A percentile compares a stretch with the other conserved stretches of the same genome.
Evolutionary conservation across 2,329 filamentous ascomycete genomes (phyloP).

Genomic region (Metarhizium rileyi): DNA sequence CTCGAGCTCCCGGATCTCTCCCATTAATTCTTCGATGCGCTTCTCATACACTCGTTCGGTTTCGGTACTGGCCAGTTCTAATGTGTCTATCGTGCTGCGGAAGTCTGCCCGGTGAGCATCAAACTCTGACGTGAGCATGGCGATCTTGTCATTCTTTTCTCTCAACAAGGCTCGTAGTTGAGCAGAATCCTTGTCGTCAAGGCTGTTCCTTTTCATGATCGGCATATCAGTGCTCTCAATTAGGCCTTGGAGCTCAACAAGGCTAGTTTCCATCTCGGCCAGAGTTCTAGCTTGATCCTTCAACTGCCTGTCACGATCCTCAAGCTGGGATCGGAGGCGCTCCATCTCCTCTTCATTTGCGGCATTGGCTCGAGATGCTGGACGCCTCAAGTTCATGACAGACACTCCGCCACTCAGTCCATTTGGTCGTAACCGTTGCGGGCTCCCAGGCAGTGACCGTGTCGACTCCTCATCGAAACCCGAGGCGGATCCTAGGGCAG

Average conservation of each 20-base stretch:
- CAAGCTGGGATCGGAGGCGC: constrained; percentile 60
- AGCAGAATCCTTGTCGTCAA: constrained; percentile 61
- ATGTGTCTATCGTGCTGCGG: constrained; percentile 88
- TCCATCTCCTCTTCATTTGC: constrained; percentile 63
- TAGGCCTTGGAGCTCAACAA: constrained; percentile 66
- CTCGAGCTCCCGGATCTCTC: constrained; percentile 73
- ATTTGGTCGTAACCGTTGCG: constrained; percentile 43
- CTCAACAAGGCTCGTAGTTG: constrained; percentile 74
- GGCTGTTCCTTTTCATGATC: constrained; percentile 32
- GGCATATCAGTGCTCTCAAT: constrained; percentile 48
- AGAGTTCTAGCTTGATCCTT: constrained; percentile 76
- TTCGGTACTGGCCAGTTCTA: constrained; percentile 91
- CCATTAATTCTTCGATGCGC: constrained; percentile 75
- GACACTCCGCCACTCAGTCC: constrained; percentile 45
- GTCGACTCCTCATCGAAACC: constrained; percentile 50
- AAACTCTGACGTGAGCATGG: constrained; percentile 86
- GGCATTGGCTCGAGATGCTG: constrained; percentile 42
- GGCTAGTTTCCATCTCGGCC: constrained; percentile 79
- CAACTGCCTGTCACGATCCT: constrained; percentile 80
- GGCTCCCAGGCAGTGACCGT: constrained; percentile 29
- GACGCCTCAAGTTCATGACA: constrained; percentile 44
- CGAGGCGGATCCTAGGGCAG: constrained; percentile 43
- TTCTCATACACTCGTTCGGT: constrained; percentile 94
- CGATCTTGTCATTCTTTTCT: constrained; percentile 96
- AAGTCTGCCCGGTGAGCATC: constrained; percentile 93